Conservation (phyloP, 805 yeast genomes). For the Teunomyces gatunensis region DNA sequence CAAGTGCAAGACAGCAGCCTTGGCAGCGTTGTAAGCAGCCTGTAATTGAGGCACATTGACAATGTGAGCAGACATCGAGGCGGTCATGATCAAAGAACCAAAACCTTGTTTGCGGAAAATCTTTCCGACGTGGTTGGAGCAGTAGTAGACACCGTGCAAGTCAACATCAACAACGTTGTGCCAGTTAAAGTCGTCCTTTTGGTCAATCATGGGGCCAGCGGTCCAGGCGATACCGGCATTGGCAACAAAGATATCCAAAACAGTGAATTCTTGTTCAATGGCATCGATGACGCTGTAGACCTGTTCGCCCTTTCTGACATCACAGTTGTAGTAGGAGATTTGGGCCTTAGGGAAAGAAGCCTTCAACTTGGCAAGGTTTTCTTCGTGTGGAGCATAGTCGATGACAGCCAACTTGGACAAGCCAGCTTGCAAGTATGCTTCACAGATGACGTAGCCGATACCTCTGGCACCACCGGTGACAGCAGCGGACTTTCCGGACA, state of each 20-base stretch:
- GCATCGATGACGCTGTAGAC: slow-evolving; percentile 32
- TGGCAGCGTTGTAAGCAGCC: slow-evolving; percentile 82
- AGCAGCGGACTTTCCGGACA: slow-evolving; percentile 31
- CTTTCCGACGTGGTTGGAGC: slow-evolving; percentile 72
- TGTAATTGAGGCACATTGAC: slow-evolving; percentile 86
- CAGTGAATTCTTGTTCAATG: slow-evolving; percentile 32
- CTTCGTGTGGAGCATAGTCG: slow-evolving; percentile 35
- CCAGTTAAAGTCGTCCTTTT: slow-evolving; percentile 60
- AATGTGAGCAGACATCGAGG: slow-evolving; percentile 87
- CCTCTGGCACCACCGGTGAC: slow-evolving; percentile 41
- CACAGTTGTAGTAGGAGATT: slow-evolving; percentile 33
- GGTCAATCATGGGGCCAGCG: slow-evolving; percentile 39
- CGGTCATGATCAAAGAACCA: slow-evolving; percentile 82
- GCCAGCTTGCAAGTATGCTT: slow-evolving; percentile 40
- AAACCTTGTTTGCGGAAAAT: slow-evolving; percentile 68
- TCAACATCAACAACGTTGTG: slow-evolving; percentile 69
- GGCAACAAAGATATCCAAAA: slow-evolving; percentile 44
- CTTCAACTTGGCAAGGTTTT: slow-evolving; percentile 23
- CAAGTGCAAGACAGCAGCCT: slow-evolving; percentile 79
- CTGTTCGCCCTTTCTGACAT: slow-evolving; percentile 38
- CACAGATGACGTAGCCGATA: slow-evolving; percentile 35
- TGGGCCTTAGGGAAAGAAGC: slow-evolving; percentile 30
- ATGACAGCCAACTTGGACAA: slow-evolving; percentile 36
- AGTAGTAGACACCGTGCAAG: slow-evolving; percentile 75
- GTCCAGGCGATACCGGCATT: slow-evolving; percentile 51